phyloP scores from a whole-genome alignment of 805 yeast genomes.

The Yamadazyma philogaea region DNA sequence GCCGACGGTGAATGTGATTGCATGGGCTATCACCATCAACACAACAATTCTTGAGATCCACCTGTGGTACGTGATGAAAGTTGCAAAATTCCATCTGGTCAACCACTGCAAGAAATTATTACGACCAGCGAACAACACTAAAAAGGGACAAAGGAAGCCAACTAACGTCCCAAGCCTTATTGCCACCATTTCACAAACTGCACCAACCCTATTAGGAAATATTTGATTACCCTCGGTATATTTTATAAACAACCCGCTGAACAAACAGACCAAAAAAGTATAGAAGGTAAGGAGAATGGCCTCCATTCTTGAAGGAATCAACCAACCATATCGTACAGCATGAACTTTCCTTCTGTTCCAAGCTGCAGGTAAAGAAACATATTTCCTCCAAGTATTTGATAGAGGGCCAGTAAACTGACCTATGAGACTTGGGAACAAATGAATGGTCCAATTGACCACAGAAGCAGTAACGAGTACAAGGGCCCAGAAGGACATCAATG shows the following conservation, averaged over 20 bases:
- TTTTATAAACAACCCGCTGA: slow-evolving; percentile 11
- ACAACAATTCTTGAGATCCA: slow-evolving; percentile 49
- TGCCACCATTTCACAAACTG: slow-evolving; percentile 39
- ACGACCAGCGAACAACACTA: slow-evolving; percentile 65
- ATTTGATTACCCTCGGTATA: slow-evolving; percentile 8
- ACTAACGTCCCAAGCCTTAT: slow-evolving; percentile 53
- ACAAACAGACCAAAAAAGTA: slow-evolving; percentile 20
- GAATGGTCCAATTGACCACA: slow-evolving; percentile 21
- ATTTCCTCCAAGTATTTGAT: slow-evolving; percentile 18
- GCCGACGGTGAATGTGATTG: slow-evolving; percentile 46
- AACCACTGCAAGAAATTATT: slow-evolving; percentile 61
- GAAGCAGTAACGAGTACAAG: slow-evolving; percentile 34
- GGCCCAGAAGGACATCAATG: slow-evolving; percentile 38
- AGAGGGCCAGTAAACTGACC: slow-evolving; percentile 17
- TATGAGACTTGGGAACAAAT: slow-evolving; percentile 21
- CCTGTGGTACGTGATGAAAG: slow-evolving; percentile 57
- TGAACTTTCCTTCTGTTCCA: slow-evolving; percentile 15
- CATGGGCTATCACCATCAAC: slow-evolving; percentile 45
- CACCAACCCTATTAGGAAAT: slow-evolving; percentile 12
- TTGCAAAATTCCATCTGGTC: slow-evolving; percentile 52
- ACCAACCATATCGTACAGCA: slow-evolving; percentile 12
- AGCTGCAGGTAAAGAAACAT: slow-evolving; percentile 19
- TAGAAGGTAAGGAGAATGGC: slow-evolving; percentile 36
- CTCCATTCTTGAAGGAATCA: slow-evolving; percentile 51
- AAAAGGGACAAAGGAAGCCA: slow-evolving; percentile 52